Evolutionary conservation across 176 grass and related monocot species (phyloP).

Genomic region (Saccharum officinarum): DNA sequence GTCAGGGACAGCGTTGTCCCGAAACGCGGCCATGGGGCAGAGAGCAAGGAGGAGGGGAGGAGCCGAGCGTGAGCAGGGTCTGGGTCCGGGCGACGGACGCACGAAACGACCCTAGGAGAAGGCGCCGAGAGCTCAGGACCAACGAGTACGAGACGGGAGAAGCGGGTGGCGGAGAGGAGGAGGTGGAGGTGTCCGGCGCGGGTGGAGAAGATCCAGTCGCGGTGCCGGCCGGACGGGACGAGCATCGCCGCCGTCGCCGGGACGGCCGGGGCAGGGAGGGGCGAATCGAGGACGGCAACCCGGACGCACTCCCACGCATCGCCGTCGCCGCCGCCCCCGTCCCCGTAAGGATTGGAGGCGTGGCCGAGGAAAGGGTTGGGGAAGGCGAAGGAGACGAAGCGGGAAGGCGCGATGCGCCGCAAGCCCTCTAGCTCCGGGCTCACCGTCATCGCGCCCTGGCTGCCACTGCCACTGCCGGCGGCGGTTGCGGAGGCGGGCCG

Average conservation of each 20-base stretch:
- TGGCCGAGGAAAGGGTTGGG: conserved; percentile 56
- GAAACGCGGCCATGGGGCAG: conserved; percentile 62
- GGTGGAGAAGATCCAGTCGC: conserved; percentile 95
- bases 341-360: conserved; percentile 41
- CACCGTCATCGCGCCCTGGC: conserved; percentile 28
- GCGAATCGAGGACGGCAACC: conserved; percentile 74
- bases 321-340: not conserved
- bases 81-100: conserved; percentile 28
- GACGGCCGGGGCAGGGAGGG: not conserved
- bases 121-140: conserved; percentile 42
- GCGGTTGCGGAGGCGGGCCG: not conserved
- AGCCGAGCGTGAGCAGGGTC: conserved; percentile 47
- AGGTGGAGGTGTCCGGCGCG: conserved; percentile 73
- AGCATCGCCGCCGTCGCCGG: conserved; percentile 55
- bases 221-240: conserved; percentile 60
- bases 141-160: conserved; percentile 67
- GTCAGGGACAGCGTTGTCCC: conserved; percentile 32
- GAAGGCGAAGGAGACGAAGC: conserved; percentile 75
- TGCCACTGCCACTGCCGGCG: not conserved
- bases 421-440: conserved; percentile 39
- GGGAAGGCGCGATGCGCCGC: conserved; percentile 54
- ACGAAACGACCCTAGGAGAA: conserved; percentile 37
- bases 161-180: conserved; percentile 49
- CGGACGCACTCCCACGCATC: conserved; percentile 43
- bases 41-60: conserved; percentile 64